phyloP scores from a whole-genome alignment of 306 rosid genomes.

The Casuarina glauca region DNA sequence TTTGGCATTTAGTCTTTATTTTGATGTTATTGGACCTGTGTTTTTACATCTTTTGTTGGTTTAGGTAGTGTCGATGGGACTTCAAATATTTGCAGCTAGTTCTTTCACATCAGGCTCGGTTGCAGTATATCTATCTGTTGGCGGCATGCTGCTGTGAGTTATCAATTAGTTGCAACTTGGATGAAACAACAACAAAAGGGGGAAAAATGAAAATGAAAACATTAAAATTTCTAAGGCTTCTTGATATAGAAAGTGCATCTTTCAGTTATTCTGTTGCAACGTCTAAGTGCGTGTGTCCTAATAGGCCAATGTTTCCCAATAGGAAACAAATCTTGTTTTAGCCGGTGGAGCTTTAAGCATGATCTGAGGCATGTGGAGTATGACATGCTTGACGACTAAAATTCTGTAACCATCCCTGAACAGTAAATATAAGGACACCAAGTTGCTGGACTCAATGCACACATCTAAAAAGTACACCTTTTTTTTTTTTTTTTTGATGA shows the following conservation, averaged over 20 bases:
- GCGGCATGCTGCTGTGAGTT: conserved; percentile 86
- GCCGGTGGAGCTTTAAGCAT: not conserved
- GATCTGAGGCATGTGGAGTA: not conserved
- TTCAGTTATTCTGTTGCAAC: not conserved
- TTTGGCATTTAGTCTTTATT: not conserved
- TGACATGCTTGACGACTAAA: not conserved
- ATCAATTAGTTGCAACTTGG: conserved; percentile 26
- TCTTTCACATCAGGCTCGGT: conserved; percentile 51
- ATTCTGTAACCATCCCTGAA: not conserved
- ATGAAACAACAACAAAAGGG: not conserved
- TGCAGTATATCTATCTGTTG: conserved; percentile 65
- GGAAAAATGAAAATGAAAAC: conserved; percentile 1
- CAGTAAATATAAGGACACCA: conserved; percentile 6
- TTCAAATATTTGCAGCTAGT: conserved; percentile 69
- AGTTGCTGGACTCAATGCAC: conserved; percentile 18
- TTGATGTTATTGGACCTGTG: conserved; percentile 24
- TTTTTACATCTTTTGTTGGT: conserved; percentile 28
- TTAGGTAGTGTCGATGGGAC: conserved; percentile 67
- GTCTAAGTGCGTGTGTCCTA: not conserved
- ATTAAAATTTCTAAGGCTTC: not conserved
- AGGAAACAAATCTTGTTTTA: not conserved
- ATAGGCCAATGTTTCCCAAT: not conserved
- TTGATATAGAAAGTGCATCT: not conserved
- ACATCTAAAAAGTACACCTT: conserved; percentile 8
- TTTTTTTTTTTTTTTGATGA: conserved; percentile 21